These are phyloP conservation scores for Thalia dealbata DNA, from an alignment of 176 grass and related monocot species.

Conservation along the genomic window DNA sequence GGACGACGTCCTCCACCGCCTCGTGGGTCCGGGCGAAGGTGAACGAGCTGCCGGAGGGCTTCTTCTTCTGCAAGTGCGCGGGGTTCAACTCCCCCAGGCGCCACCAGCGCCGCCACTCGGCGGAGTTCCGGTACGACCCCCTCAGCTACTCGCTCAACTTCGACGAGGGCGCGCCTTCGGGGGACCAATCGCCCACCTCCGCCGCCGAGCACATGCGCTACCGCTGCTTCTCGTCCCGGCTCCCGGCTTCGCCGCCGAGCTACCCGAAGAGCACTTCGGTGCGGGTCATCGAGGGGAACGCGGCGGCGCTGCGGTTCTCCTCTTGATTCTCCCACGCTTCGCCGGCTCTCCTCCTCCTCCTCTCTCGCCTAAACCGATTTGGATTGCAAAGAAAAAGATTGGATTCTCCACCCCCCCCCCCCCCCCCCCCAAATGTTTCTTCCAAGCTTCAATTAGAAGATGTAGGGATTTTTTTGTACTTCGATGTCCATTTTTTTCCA, in stretches of 20 bases:
- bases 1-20: slow-evolving; percentile 24
- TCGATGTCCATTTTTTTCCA: no score
- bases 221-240: slow-evolving; percentile 29
- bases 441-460: no score
- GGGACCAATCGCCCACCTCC: not conserved
- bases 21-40: slow-evolving; percentile 28
- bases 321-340: not conserved
- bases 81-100: not conserved
- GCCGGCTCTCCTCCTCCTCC: not conserved
- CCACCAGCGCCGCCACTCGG: slow-evolving; percentile 5
- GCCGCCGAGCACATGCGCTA: not conserved
- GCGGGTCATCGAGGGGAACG: no score
- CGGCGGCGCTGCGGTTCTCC: not conserved
- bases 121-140: slow-evolving; percentile 33
- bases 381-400: not conserved
- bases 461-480: no score
- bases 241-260: slow-evolving; percentile 23
- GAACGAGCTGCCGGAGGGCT: slow-evolving; percentile 3
- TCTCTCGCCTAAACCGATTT: not conserved
- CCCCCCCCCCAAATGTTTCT: no score
- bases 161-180: slow-evolving; percentile 20
- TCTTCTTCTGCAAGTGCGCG: not conserved
- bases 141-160: slow-evolving; percentile 53
- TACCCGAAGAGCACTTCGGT: no score
- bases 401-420: no score